phyloP scores from a whole-genome alignment of 1,284 basidiomycete genomes.

The Pterula multifida region DNA sequence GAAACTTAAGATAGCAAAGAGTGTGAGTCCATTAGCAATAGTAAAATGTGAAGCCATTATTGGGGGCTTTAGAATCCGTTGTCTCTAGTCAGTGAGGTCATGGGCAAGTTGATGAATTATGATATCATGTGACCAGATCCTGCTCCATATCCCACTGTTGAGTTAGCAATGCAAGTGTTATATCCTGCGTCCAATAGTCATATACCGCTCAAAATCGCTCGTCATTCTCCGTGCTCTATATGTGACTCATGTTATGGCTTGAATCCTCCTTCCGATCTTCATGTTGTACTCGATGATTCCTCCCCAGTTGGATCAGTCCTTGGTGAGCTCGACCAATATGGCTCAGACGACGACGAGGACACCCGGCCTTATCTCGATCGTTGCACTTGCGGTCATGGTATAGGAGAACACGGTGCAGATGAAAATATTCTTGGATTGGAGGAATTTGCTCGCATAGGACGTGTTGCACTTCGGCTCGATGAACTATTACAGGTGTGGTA shows the following conservation, averaged over 20 bases:
- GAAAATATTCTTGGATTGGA: conserved; percentile 37
- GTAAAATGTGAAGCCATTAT: too few species aligned
- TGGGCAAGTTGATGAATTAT: too few species aligned
- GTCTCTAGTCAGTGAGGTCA: too few species aligned
- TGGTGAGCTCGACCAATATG: conserved; percentile 45
- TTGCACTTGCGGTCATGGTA: conserved; percentile 70
- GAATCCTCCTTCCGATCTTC: conserved; percentile 46
- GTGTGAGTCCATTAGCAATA: conserved; percentile 6
- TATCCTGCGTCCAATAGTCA: conserved; percentile 39
- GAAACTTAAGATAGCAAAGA: conserved; percentile 7
- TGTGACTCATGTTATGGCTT: conserved; percentile 57
- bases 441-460: conserved; percentile 60
- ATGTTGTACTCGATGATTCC: conserved; percentile 43
- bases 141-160: background rate
- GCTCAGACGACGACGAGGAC: conserved; percentile 52
- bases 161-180: conserved; percentile 21
- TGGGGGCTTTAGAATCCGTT: too few species aligned
- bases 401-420: conserved; percentile 60
- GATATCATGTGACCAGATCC: background rate
- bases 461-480: conserved; percentile 75
- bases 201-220: conserved; percentile 33
- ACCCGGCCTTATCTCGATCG: conserved; percentile 43
- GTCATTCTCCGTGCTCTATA: conserved; percentile 51
- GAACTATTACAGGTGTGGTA: conserved; percentile 68
- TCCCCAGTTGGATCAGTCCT: conserved; percentile 33